phyloP scores from a whole-genome alignment of 345 rosid genomes.

The Aethionema arabicum region DNA sequence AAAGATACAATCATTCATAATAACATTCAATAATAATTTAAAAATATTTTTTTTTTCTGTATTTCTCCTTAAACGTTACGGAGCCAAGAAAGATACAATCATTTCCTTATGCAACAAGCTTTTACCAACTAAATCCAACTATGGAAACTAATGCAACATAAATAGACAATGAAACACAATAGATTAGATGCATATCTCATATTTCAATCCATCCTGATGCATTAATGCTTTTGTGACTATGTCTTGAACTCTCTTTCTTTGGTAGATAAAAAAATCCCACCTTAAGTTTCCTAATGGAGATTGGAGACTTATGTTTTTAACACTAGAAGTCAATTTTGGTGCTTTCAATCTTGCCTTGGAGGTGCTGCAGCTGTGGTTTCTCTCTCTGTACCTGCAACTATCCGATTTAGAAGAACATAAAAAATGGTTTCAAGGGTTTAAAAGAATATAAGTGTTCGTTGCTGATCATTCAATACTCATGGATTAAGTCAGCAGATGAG shows the following conservation, averaged over 20 bases:
- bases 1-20: too few relatives aligned
- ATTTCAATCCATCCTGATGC: conserved; percentile 16
- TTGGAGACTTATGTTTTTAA: conserved; percentile 3
- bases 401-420: neutral
- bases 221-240: conserved; percentile 22
- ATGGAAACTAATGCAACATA: conserved; percentile 15
- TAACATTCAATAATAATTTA: too few relatives aligned
- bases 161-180: conserved; percentile 8
- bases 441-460: conserved; percentile 11
- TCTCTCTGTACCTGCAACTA: conserved; percentile 39
- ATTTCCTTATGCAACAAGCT: neutral
- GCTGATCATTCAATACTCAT: neutral
- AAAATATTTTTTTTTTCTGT: too few relatives aligned
- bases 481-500: conserved; percentile 5
- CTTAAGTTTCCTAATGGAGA: conserved; percentile 3
- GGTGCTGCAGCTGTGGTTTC: conserved; percentile 46
- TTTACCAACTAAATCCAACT: conserved; percentile 6
- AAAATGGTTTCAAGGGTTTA: neutral
- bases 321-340: conserved; percentile 29
- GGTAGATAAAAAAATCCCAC: conserved; percentile 28
- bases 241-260: conserved; percentile 19
- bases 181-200: conserved; percentile 17
- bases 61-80: too few relatives aligned
- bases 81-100: too few relatives aligned
- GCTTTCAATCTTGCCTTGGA: conserved; percentile 52